A percentile compares a stretch with the other conserved stretches of the same genome.
phyloP scores from a whole-genome alignment of 768 basidiomycete genomes.

The Porpolomopsis calyptriformis region DNA sequence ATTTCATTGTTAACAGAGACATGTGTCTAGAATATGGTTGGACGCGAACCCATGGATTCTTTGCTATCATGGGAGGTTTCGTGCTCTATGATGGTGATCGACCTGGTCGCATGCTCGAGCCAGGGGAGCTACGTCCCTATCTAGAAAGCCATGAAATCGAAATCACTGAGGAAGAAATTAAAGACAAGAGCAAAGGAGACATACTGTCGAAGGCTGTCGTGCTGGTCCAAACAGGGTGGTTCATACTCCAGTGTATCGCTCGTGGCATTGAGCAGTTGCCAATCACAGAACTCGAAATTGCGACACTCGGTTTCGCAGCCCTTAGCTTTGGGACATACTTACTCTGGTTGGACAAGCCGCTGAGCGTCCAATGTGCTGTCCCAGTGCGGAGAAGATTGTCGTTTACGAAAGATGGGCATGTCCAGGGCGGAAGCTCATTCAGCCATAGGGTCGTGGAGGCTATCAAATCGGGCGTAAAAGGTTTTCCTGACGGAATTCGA shows the following conservation, averaged over 20 bases:
- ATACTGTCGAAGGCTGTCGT: conserved; percentile 16
- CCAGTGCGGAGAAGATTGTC: background rate
- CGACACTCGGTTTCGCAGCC: conserved; percentile 18
- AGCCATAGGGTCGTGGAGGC: background rate
- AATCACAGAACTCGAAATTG: conserved; percentile 23
- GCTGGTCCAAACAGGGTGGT: conserved; percentile 22
- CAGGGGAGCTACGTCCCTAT: no score
- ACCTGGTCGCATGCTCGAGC: no score
- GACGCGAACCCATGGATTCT: conserved; percentile 7
- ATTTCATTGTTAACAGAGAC: background rate
- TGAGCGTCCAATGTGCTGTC: conserved; percentile 15
- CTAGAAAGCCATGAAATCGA: no score
- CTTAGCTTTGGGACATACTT: conserved; percentile 20
- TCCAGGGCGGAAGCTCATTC: background rate
- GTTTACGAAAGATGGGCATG: background rate
- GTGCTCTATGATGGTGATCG: no score
- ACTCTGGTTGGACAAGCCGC: conserved; percentile 29
- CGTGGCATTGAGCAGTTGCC: conserved; percentile 14
- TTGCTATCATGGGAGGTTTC: conserved; percentile 7
- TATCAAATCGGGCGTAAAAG: no score
- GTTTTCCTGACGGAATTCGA: no score
- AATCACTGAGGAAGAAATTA: no score
- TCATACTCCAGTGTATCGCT: conserved; percentile 20
- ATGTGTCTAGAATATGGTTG: conserved; percentile 2
- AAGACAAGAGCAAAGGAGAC: conserved; percentile 20